Evolutionary conservation across 164 flowering plant genomes (phyloP).

Genomic region (Saururus chinensis): DNA sequence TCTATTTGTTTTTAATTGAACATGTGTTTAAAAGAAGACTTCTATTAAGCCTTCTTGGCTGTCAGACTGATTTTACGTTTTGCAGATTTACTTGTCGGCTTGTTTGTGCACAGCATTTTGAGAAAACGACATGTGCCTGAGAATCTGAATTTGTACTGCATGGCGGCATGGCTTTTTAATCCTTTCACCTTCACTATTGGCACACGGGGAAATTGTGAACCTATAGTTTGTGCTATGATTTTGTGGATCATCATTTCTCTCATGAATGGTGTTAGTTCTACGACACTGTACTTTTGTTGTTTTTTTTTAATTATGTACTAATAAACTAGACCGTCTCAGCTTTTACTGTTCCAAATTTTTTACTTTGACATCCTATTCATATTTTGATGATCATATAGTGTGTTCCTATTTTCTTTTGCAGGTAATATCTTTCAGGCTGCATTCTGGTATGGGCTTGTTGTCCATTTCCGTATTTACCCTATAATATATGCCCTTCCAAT

Average conservation of each 20-base stretch:
- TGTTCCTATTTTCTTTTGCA: constrained; percentile 18
- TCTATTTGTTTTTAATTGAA: too few species aligned
- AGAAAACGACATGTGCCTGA: constrained; percentile 76
- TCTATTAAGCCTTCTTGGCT: not conserved
- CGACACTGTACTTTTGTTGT: not conserved
- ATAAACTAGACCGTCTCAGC: not conserved
- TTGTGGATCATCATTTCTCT: constrained; percentile 77
- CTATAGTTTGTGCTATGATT: constrained; percentile 76
- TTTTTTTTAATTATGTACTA: not conserved
- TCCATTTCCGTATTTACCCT: constrained; percentile 90
- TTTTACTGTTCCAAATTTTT: not conserved
- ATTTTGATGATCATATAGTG: not conserved
- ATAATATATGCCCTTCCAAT: constrained; percentile 86
- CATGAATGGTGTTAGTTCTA: constrained; percentile 60
- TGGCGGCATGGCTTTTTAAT: constrained; percentile 82
- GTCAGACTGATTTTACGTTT: not conserved
- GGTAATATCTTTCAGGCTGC: constrained; percentile 70
- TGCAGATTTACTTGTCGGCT: constrained; percentile 79
- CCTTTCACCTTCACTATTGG: constrained; percentile 98
- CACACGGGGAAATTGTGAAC: constrained; percentile 97
- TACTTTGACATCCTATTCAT: not conserved
- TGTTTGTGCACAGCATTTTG: constrained; percentile 51
- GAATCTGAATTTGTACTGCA: constrained; percentile 37
- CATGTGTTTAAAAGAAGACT: not conserved
- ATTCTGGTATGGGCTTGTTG: constrained; percentile 88